Evolutionary conservation across 2,329 filamentous ascomycete species (phyloP), one percentile per base, ranked within the genome.

Genomic region (Colletotrichum sp.): DNA sequence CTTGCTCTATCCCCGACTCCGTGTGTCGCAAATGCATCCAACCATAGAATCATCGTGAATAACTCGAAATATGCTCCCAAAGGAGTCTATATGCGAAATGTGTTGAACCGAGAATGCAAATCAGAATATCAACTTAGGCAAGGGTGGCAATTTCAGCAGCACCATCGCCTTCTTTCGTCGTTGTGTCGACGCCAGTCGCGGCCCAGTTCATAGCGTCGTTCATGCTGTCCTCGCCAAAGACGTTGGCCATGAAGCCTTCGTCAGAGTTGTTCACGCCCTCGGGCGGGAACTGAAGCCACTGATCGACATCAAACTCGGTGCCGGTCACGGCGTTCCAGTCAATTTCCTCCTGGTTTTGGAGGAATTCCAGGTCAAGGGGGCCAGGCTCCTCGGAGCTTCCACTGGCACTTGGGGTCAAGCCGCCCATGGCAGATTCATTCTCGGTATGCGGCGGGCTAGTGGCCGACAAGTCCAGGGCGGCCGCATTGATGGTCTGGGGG

Each of bases 211-310:
- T 80, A 59, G 78, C 79, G 34, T 78, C 79, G 26, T 72, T 72
- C 72, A 79, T 79, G 59, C 68, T 65, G 18, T 79, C 72, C 30
- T 77, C 76, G 10, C 76, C 80, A 68, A 86, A 83, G 28, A 86
- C 80, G 8, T 81, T 82, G 8, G 81, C 80, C 78, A 85, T 83
- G 62, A 86, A 79, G 28, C 82, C 82, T 30, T 86, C 85, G n/a
- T 85, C 86, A 9, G 81, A 79, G 44, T 82, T 83, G 75, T 84
- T 86, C 13, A 85, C 85, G 8, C 86, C 88, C 66, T 91, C 90
- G 3, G 86, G 86, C 8, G 89, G 90, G 77, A 91, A 92, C 75
- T 92, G 88, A 26, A 92, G 84, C 89, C 89, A 92, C 79, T 91
- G 89, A 73, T 91, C 89, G 69, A 91, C 89, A 71, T 92, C 90